A percentile compares a stretch with the other conserved stretches of the same genome.
These are phyloP conservation scores for Yarrowia galli DNA, from an alignment of 1,139 yeast genomes.

Conservation along the genomic window DNA sequence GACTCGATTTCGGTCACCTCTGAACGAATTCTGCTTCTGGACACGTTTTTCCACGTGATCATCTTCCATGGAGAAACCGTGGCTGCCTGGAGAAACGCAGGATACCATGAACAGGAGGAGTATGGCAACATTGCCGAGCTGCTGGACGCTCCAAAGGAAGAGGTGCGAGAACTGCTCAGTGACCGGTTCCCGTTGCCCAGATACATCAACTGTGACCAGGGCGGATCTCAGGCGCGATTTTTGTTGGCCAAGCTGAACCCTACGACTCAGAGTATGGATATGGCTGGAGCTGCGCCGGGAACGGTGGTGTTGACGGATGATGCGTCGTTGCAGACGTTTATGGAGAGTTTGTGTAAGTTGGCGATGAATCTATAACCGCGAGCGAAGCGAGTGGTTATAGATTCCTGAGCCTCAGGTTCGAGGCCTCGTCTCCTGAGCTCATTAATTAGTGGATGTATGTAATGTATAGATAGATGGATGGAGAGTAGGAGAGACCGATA, in stretches of 20 bases:
- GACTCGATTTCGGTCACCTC: slow-evolving; percentile 93
- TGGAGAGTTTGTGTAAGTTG: slow-evolving; percentile 86
- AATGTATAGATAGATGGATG: slow-evolving; percentile 18
- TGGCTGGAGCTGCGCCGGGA: slow-evolving; percentile 58
- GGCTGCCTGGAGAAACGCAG: slow-evolving; percentile 96
- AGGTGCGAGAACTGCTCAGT: slow-evolving; percentile 87
- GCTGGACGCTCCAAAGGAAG: slow-evolving; percentile 87
- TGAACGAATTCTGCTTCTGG: slow-evolving; percentile 84
- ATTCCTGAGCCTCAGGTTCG: no score
- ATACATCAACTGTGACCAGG: slow-evolving; percentile 95
- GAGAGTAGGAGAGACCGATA: no score
- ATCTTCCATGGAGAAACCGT: slow-evolving; percentile 95
- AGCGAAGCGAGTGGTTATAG: not conserved
- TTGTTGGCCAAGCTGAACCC: slow-evolving; percentile 93
- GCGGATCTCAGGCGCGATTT: slow-evolving; percentile 98
- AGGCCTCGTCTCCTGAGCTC: no score
- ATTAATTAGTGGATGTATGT: slow-evolving; percentile 1
- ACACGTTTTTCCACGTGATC: slow-evolving; percentile 94
- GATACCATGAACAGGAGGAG: slow-evolving; percentile 90
- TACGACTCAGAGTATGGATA: slow-evolving; percentile 56
- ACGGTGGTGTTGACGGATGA: slow-evolving; percentile 95
- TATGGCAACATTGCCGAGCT: slow-evolving; percentile 86
- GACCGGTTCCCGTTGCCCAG: slow-evolving; percentile 98
- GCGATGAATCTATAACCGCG: slow-evolving; percentile 51
- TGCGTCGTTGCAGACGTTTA: slow-evolving; percentile 88